Percentiles rank a stretch among this genome's conserved stretches.
Conservation (phyloP, 768 basidiomycete species). For the Leccinum barrowsii region DNA sequence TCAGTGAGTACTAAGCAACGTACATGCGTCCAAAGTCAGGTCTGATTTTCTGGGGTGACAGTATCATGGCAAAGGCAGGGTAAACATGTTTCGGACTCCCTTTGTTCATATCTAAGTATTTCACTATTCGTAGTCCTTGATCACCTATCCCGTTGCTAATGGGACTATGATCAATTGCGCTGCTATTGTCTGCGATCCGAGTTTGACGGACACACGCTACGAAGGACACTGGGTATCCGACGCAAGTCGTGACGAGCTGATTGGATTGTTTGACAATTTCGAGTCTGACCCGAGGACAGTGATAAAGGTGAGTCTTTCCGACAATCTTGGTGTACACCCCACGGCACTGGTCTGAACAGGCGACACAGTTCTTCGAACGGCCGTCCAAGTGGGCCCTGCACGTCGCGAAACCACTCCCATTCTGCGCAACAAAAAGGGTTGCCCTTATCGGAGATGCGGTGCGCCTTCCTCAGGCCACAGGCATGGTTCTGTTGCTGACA, state of each 20-base stretch:
- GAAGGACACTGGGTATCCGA: constrained; percentile 33
- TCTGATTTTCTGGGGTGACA: constrained; percentile 10
- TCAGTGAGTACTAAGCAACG: constrained; percentile 16
- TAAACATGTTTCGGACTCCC: not conserved
- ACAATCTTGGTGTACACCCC: not conserved
- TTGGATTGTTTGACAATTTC: constrained; percentile 30
- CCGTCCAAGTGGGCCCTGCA: constrained; percentile 45
- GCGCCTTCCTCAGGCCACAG: not conserved
- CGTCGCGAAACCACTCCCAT: constrained; percentile 34
- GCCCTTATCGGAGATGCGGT: constrained; percentile 40
- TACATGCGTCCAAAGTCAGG: not conserved
- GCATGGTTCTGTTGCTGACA: not conserved
- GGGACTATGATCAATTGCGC: constrained; percentile 37
- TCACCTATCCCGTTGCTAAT: constrained; percentile 38
- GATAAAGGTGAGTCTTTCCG: constrained; percentile 21
- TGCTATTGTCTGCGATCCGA: constrained; percentile 29
- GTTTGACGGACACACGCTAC: constrained; percentile 28
- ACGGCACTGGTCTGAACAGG: not conserved
- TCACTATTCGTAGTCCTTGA: constrained; percentile 31
- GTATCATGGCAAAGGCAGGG: constrained; percentile 15
- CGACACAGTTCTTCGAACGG: constrained; percentile 31
- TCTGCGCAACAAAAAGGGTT: constrained; percentile 37
- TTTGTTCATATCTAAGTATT: not conserved
- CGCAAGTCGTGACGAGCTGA: constrained; percentile 31
- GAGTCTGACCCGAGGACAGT: constrained; percentile 34